Evolutionary conservation across 2,329 filamentous ascomycete species (phyloP), one percentile per base, ranked within the genome.

Genomic region (Penicillium brevicompactum): DNA sequence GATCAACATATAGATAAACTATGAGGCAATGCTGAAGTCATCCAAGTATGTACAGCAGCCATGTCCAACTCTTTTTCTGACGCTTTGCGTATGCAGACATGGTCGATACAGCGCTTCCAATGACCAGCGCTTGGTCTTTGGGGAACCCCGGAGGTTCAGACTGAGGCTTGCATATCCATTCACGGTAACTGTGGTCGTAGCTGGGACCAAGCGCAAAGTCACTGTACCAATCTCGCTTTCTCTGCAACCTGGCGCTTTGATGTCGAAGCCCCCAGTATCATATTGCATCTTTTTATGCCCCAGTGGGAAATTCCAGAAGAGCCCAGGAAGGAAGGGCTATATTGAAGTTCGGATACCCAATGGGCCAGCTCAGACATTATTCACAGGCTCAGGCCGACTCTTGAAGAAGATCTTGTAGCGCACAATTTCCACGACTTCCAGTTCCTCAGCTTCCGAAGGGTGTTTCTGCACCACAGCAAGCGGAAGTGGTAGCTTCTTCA

Each of bases 391-490:
- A 5, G 93, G 93, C 45, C 93, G 82, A 57, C 83, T 84, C 16
- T 88, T 87, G 74, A 97, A 97, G 44, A 96, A 76, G 62, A 97
- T 78, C 78, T 96, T 97, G 70, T 88, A 89, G 78, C 87, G 89
- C 60, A 97, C 82, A 64, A 97, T 85, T 74, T 97, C 93, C 49
- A 92, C 86, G 61, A 97, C 84, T 76, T 97, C 92, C 49, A 97
- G 71, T 46, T 71, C 70, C 64, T 73, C 78, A 7, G 61, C 63
- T 18, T 67, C 54, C 22, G 49, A 49, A 79, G 67, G 64, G 44
- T 80, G 81, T 66, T 83, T 85, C 59, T 86, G 82, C 22, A 97
- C 80, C n/a, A 97, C 80, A 4, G 88, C 94, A 62, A 97, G 70
- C 2, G 92, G 87, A 67, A 85, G 89, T 5, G 84, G 83, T 47